Evolutionary conservation across 352 stramenopile genomes (phyloP).

Genomic region (Phytophthora rubi): DNA sequence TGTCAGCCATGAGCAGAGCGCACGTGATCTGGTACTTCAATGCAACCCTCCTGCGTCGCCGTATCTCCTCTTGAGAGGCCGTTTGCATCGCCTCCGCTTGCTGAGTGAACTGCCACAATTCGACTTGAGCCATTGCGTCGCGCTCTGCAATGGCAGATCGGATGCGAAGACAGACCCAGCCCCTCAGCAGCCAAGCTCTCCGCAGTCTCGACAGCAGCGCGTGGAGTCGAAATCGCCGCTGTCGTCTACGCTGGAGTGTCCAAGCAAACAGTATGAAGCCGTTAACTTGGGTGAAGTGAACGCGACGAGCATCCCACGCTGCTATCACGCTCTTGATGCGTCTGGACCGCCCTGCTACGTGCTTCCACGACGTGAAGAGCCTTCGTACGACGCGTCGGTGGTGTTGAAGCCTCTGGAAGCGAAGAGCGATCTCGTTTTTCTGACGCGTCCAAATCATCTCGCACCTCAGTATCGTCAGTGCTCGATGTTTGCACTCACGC

Average conservation of each 20-base stretch:
- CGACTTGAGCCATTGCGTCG: conserved; percentile 23
- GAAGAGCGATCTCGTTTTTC: conserved; percentile 25
- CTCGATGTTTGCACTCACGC: conserved; percentile 18
- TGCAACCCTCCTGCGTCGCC: conserved; percentile 23
- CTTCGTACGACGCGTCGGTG: conserved; percentile 8
- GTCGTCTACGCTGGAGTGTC: conserved; percentile 11
- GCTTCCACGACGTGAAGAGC: conserved; percentile 27
- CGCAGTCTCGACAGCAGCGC: conserved; percentile 19
- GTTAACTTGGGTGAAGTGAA: background rate
- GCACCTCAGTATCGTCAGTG: conserved; percentile 29
- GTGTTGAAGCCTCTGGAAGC: conserved; percentile 29
- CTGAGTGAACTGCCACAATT: conserved; percentile 30
- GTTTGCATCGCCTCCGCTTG: conserved; percentile 24
- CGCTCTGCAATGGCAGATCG: conserved; percentile 22
- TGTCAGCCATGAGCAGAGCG: conserved; percentile 36
- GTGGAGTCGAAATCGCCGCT: conserved; percentile 26
- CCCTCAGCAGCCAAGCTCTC: conserved; percentile 22
- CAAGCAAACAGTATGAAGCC: conserved; percentile 19
- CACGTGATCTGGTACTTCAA: conserved; percentile 47
- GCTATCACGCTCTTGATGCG: background rate
- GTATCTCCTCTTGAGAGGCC: conserved; percentile 20
- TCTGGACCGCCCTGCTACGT: background rate
- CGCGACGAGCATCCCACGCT: conserved; percentile 8
- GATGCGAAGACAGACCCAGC: conserved; percentile 34
- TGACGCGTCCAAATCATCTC: conserved; percentile 14